Base-by-base conservation (phyloP, 768 basidiomycete species). In the Kockovaella imperatae region DNA sequence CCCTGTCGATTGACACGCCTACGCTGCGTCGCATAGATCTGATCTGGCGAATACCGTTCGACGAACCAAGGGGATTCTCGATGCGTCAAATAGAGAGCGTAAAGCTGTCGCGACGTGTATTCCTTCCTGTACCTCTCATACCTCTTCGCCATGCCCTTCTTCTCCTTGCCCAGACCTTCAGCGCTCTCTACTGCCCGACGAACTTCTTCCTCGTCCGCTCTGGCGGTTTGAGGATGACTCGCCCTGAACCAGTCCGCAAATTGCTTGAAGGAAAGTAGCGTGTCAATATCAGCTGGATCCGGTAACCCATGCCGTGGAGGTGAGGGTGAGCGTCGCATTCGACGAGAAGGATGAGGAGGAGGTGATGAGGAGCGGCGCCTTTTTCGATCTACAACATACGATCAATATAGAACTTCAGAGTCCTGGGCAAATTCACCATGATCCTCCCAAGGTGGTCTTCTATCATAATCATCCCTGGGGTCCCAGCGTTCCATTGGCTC, bases 51-150 rank as follows among this genome's bases (percentile, higher is more conserved):
- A 75, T 96, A 96, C 71, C 87, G 87, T 77, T 96, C 91, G 47
- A 82, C 80, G 76, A 95, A 96, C 91, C 91, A 96, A 13, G 88
- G 84, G n/a, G 87, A 87, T 66, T 84, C 83, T 73, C 83, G 80
- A 75, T 96, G 91, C 73, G 88, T 85, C 28, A 95, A 85, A 78
- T 88, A 95, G 79, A 96, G 84, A 49, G 85, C 84, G 76, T 87
- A 87, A 65, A 93, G 81, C 90, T 96, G 78, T 50, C 79, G 79
- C 38, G 82, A 83, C 47, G 82, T 76, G 67, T 90, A 91, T 44
- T 86, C 83, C 72, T 89, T 90, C 74, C 89, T 87, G 70, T 95
- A 93, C 65, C 86, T 87, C 71, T 93, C 88, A 83, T 89, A 95
- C 41, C 81, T 80, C 52, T 64, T 65, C 15, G 53, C 61, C 61